Evolutionary conservation across 139 green algal genomes (phyloP).

Genomic region (Chlamydomonas sp.): DNA sequence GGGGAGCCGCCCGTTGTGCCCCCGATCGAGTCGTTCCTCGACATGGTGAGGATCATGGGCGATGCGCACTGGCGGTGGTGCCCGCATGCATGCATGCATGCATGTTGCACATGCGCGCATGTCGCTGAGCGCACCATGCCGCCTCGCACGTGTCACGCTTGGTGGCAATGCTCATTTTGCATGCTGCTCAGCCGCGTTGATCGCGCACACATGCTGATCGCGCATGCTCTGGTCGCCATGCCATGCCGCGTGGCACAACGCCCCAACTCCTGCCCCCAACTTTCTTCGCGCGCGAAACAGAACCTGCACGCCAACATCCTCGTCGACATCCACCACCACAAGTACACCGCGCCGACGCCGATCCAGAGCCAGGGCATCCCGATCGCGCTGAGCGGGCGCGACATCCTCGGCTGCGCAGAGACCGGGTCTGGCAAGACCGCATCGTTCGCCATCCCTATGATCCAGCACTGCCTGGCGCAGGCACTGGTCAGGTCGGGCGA

Average conservation of each 20-base stretch:
- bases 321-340: constrained; percentile 64
- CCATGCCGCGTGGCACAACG: neutral
- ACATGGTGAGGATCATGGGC: constrained; percentile 73
- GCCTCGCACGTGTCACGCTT: neutral
- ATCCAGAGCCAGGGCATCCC: constrained; percentile 85
- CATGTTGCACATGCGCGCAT: no score
- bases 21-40: constrained; percentile 69
- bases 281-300: constrained; percentile 27
- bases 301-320: constrained; percentile 71
- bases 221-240: neutral
- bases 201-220: neutral
- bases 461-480: constrained; percentile 75
- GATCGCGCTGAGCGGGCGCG: constrained; percentile 66
- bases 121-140: neutral
- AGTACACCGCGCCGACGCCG: constrained; percentile 80
- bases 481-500: constrained; percentile 52
- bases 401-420: constrained; percentile 86
- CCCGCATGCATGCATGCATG: no score
- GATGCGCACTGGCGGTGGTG: no score
- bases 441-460: constrained; percentile 79
- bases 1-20: constrained; percentile 28
- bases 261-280: neutral
- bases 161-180: no score
- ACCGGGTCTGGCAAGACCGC: constrained; percentile 87
- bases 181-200: neutral